Base-by-base conservation (phyloP, 306 rosid species). In the Acacia crassicarpa region DNA sequence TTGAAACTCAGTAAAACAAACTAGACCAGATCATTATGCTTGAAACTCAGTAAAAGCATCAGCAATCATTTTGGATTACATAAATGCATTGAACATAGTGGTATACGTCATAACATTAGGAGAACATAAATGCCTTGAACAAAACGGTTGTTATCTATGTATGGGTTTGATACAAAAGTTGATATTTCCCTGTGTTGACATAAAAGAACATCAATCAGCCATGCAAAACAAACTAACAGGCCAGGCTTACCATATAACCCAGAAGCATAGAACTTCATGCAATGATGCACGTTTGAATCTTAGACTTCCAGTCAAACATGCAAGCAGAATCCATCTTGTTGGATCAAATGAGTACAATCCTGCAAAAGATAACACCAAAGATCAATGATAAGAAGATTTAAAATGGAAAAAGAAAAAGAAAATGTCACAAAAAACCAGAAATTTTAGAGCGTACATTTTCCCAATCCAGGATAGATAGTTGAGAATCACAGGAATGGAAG, bases 61-160 rank as follows among this genome's bases (percentile, higher is more conserved):
- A 35, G 25, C 25, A 67, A 88, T 79, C 91, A 71, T 76, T 17
- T 77, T 72, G 46, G 92, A 78, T 78, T 89, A 77, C 83, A 90
- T 76, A 67, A 83, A 82, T 69, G 91, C 93, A 85, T 88, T 92
- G 56, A 92, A 43, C 81, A 92, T 83, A n/a, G 78, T 54, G 5
- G 97, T 92, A 88, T 88, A 90, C 0, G 94, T 90, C 27, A 90
- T 90, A 80, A 88, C 78, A 72, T 54, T 89, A 1, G 89, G 91
- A 77, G 85, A 84, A 63, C 76, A 79, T 38, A 30, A 30, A 30
- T 30, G 32, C 32, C 32, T 30, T 30, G 32, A 30, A 30, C 32
- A 30, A 30, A 30, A 30, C 2, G 13, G 35, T 12, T 61, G 35
- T 9, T 10, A 23, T 61, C 67, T 61, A 61, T 10, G 17, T 23